Evolutionary conservation across 139 green algal species (phyloP).

Genomic region (Chlorella sp.): DNA sequence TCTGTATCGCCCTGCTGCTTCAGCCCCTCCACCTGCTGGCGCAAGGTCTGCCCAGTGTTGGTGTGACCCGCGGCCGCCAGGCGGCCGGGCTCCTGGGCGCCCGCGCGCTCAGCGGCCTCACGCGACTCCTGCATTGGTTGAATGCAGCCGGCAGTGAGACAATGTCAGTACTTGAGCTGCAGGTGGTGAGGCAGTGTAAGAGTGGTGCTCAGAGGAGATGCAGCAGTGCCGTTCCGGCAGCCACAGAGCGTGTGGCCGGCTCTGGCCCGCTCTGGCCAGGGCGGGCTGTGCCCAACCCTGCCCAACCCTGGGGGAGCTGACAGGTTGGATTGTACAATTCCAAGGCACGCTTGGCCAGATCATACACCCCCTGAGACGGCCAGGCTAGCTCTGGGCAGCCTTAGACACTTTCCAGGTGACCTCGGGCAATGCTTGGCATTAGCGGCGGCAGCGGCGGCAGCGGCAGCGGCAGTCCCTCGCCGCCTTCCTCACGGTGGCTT

Average conservation of each 20-base stretch:
- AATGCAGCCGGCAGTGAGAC: too few relatives aligned
- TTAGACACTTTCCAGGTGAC: too few relatives aligned
- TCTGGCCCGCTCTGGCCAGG: too few relatives aligned
- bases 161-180: too few relatives aligned
- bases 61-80: background rate
- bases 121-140: background rate
- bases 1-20: background rate
- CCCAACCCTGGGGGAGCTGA: too few relatives aligned
- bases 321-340: too few relatives aligned
- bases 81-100: background rate
- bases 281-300: too few relatives aligned
- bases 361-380: too few relatives aligned
- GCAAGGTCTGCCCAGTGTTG: background rate
- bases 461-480: too few relatives aligned
- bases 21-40: background rate
- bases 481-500: background rate
- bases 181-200: background rate
- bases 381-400: too few relatives aligned
- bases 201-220: background rate
- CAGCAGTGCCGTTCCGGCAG: background rate
- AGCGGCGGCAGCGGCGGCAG: background rate
- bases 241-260: background rate
- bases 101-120: background rate
- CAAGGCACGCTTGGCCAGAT: too few relatives aligned
- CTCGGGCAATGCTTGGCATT: background rate